Evolutionary conservation across 2,329 filamentous ascomycete genomes (phyloP), one percentile per base, ranked within the genome.

Genomic region (Penicillium sp.): DNA sequence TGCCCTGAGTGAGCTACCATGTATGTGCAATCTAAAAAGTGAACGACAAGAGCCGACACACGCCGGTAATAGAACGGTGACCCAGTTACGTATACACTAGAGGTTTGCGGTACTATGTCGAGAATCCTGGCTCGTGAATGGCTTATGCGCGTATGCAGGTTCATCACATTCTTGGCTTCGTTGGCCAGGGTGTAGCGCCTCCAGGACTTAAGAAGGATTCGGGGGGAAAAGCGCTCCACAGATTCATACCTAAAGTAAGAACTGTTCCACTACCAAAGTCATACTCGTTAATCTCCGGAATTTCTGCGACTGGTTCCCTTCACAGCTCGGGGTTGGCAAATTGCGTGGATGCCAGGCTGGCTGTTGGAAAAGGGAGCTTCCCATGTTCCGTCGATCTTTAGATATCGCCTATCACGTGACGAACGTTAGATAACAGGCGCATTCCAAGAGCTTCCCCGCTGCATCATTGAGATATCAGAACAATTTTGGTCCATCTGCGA

Each of bases 401-500:
- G 13, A 46, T 46, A 14, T 31, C 43, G 6, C 6, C 1, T 2
- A 46, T 46, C 43, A 46, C 43, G 43, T 46, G 43, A 46, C n/a
- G 27, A 19, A 31, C 22, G 14, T 27, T 31, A n/a, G n/a, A n/a
- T n/a, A 31, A n/a, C 24, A 31, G 24, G 43, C n/a, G 9, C 43
- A 10, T 46, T 16, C 6, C 14, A 18, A 50, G 18, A 40, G 35
- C 49, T 51, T 51, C 35, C 36, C 43, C 16, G 4, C 24, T 31
- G 6, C 43, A 31, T 31, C 43, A 31, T 31, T 46, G 6, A 16
- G 43, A 46, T 11, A 31, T 31, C 31, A 16, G 43, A 16, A 44
- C 37, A 19, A 44, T 11, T 16, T 14, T 16, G 50, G 44, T 49
- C 55, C 31, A 37, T 22, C 55, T 52, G 37, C 54, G 13, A 56